These are phyloP conservation scores for Phytophthora podocarpi DNA, from an alignment of 352 stramenopile species.

Conservation along the genomic window DNA sequence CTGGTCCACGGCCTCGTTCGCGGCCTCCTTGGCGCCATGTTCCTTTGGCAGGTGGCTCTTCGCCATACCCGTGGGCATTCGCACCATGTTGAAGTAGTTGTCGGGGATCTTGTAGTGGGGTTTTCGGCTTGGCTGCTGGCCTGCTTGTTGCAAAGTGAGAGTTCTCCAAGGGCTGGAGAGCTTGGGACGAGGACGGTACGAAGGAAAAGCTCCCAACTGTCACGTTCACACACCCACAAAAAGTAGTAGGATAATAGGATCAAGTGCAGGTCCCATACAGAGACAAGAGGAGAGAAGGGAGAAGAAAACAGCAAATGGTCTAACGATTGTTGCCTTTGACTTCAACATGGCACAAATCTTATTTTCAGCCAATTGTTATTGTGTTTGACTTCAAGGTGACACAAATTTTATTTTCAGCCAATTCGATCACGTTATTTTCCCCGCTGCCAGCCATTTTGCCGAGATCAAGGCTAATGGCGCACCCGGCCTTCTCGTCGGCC, in stretches of 20 bases:
- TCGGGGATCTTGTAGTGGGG: too few species aligned
- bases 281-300: conserved; percentile 29
- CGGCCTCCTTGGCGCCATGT: conserved; percentile 20
- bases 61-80: conserved; percentile 35
- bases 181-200: conserved; percentile 9
- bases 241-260: neutral
- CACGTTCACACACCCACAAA: conserved; percentile 3
- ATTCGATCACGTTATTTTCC: neutral
- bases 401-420: neutral
- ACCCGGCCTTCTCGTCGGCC: conserved; percentile 30
- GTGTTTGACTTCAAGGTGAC: neutral
- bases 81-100: conserved; percentile 3
- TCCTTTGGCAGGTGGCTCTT: conserved; percentile 27
- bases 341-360: conserved; percentile 16
- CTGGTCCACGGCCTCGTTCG: conserved; percentile 22
- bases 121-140: conserved; percentile 10
- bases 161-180: neutral
- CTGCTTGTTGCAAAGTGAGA: conserved; percentile 25
- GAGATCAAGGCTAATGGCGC: conserved; percentile 15
- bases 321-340: conserved; percentile 16
- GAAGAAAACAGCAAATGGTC: conserved; percentile 21
- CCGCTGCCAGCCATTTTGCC: neutral
- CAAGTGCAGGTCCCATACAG: neutral
- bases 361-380: neutral
- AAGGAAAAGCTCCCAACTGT: conserved; percentile 10